phyloP scores from a whole-genome alignment of 768 basidiomycete species.

The Ramaria rubella region DNA sequence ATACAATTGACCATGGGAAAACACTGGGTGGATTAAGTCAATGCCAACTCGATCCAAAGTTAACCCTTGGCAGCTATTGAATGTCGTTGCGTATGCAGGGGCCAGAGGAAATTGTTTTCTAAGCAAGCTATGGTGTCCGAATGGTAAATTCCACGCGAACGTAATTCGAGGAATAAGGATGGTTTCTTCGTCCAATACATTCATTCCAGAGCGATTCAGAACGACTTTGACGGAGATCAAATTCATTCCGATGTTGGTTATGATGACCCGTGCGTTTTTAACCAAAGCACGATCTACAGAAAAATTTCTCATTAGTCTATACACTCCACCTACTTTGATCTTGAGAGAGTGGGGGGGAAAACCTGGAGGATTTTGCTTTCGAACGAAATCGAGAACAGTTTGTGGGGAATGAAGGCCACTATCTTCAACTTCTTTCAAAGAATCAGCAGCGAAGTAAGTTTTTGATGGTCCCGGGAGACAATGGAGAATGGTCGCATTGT shows the following conservation, averaged over 20 bases:
- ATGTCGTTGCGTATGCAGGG: constrained; percentile 38
- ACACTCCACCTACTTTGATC: too few species aligned
- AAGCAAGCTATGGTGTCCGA: constrained; percentile 26
- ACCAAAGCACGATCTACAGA: too few species aligned
- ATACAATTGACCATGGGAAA: constrained; percentile 27
- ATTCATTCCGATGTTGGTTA: too few species aligned
- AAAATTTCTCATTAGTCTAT: too few species aligned
- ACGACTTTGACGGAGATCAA: too few species aligned
- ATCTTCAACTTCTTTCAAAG: constrained; percentile 19
- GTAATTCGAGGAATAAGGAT: constrained; percentile 25
- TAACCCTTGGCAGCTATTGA: constrained; percentile 37
- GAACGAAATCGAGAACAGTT: too few species aligned
- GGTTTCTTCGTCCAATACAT: too few species aligned
- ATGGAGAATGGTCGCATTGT: constrained; percentile 28
- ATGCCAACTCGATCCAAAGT: constrained; percentile 32
- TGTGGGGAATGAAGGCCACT: constrained; percentile 12
- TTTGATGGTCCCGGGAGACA: constrained; percentile 19
- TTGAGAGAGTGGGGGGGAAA: too few species aligned
- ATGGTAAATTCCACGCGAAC: constrained; percentile 18
- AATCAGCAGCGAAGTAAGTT: constrained; percentile 22
- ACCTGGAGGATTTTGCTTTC: too few species aligned
- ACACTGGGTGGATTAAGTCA: constrained; percentile 31
- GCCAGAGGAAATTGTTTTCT: constrained; percentile 33
- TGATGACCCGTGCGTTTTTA: too few species aligned
- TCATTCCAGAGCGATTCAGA: too few species aligned